Evolutionary conservation across 164 flowering plant species (phyloP).

Genomic region (Nymphaea colorata): DNA sequence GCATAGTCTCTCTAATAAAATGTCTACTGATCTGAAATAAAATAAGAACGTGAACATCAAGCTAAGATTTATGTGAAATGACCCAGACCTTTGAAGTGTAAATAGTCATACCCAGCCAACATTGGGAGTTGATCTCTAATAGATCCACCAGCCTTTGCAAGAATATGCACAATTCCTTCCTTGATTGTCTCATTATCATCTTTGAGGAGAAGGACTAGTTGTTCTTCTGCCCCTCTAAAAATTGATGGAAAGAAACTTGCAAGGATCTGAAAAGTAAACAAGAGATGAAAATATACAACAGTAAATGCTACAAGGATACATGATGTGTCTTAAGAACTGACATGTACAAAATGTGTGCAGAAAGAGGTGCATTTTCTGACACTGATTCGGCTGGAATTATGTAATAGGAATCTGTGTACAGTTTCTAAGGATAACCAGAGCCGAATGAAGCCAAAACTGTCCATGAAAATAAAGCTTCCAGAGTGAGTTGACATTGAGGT

Average conservation of each 20-base stretch:
- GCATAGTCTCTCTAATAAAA: conserved; percentile 74
- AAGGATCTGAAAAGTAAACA: conserved; percentile 42
- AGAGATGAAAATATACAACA: not conserved
- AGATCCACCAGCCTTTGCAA: conserved; percentile 93
- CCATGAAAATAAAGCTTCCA: too few relatives aligned
- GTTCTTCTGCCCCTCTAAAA: conserved; percentile 64
- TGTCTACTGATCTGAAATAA: conserved; percentile 76
- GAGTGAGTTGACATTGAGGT: too few relatives aligned
- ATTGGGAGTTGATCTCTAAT: conserved; percentile 74
- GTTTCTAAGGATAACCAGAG: not conserved
- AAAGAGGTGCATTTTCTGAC: too few relatives aligned
- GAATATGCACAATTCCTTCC: conserved; percentile 76
- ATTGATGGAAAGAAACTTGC: conserved; percentile 66
- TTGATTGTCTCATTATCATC: conserved; percentile 77
- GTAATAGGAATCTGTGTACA: not conserved
- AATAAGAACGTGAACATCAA: not conserved
- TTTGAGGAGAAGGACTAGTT: conserved; percentile 65
- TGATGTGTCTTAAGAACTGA: too few relatives aligned
- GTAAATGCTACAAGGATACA: too few relatives aligned
- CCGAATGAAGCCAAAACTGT: not conserved
- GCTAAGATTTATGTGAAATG: too few relatives aligned
- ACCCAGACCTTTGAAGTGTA: not conserved
- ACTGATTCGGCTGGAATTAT: too few relatives aligned
- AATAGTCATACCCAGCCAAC: conserved; percentile 47
- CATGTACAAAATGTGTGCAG: too few relatives aligned